Evolutionary conservation across 2,329 filamentous ascomycete species (phyloP).

Genomic region (Teratosphaeria zuluensis): DNA sequence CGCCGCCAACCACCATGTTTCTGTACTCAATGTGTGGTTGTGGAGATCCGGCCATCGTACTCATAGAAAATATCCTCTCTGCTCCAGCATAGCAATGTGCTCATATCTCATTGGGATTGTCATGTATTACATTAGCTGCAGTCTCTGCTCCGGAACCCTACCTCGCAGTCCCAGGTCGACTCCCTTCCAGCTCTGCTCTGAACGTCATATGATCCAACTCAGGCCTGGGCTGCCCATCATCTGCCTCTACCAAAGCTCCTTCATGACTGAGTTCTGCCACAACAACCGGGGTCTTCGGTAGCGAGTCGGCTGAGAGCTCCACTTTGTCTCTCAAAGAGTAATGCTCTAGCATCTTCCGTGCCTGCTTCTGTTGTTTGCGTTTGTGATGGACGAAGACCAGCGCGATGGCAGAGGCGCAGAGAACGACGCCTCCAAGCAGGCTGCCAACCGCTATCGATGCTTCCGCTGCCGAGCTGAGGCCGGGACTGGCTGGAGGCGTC

Average conservation of each 20-base stretch:
- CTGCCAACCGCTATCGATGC: neutral
- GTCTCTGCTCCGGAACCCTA: neutral
- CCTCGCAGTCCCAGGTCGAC: neutral
- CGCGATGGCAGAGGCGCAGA: neutral
- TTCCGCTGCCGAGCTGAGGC: neutral
- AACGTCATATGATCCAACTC: conserved; percentile 1
- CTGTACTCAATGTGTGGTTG: too few species aligned
- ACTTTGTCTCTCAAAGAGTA: neutral
- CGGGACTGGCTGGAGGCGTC: neutral
- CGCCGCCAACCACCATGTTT: too few species aligned
- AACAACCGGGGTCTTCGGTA: neutral
- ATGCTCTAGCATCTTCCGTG: neutral
- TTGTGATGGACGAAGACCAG: neutral
- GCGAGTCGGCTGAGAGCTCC: neutral
- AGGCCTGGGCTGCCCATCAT: neutral
- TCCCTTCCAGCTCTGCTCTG: conserved; percentile 3
- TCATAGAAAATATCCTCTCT: too few species aligned
- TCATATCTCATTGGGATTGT: neutral
- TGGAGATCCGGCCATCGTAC: too few species aligned
- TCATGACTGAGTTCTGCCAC: neutral
- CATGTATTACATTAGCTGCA: neutral
- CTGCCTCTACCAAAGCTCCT: neutral
- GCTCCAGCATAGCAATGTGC: too few species aligned
- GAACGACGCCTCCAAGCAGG: neutral
- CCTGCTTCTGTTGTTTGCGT: neutral